A percentile compares a stretch with the other conserved stretches of the same genome.
phyloP scores from a whole-genome alignment of 1,284 basidiomycete genomes.

The Moesziomyces antarcticus region DNA sequence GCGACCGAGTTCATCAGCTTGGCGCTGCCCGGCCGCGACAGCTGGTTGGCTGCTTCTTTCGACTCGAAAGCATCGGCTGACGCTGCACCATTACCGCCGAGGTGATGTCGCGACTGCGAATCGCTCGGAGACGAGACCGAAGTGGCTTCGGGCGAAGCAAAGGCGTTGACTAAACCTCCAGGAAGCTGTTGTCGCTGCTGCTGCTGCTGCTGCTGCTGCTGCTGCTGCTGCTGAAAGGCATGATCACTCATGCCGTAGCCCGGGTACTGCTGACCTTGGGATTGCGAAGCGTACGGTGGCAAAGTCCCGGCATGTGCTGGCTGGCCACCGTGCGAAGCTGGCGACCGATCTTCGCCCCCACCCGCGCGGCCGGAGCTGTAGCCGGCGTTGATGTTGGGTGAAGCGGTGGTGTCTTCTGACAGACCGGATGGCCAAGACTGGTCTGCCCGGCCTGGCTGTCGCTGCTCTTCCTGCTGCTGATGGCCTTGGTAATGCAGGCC shows the following conservation, averaged over 20 bases:
- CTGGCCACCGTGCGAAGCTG: constrained; percentile 2
- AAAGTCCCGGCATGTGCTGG: constrained; percentile 7
- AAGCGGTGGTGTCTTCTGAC: constrained; percentile 3
- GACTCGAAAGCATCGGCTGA: constrained; percentile 4
- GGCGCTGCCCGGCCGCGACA: constrained; percentile 25
- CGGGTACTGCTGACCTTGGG: constrained; percentile 23
- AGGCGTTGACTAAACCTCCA: constrained; percentile 37
- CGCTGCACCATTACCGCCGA: constrained; percentile 4
- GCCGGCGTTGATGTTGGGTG: constrained; percentile 6
- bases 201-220: too few species aligned
- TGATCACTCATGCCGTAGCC: constrained; percentile 18
- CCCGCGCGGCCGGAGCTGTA: constrained; percentile 11
- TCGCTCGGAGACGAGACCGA: constrained; percentile 29
- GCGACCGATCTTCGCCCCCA: constrained; percentile 11
- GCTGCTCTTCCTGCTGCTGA: constrained; percentile 25
- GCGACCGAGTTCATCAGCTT: constrained; percentile 14
- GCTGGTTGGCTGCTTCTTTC: constrained; percentile 11
- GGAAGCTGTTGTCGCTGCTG: constrained; percentile 27
- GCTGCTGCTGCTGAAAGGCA: too few species aligned
- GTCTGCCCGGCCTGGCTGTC: constrained; percentile 17
- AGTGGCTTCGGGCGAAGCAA: constrained; percentile 25
- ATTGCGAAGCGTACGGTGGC: constrained; percentile 13
- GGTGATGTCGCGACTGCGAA: constrained; percentile 2
- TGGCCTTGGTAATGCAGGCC: constrained; percentile 20
- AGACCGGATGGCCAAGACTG: constrained; percentile 18